phyloP scores from a whole-genome alignment of 2,329 filamentous ascomycete genomes.

The Westerdykella aurantiaca region DNA sequence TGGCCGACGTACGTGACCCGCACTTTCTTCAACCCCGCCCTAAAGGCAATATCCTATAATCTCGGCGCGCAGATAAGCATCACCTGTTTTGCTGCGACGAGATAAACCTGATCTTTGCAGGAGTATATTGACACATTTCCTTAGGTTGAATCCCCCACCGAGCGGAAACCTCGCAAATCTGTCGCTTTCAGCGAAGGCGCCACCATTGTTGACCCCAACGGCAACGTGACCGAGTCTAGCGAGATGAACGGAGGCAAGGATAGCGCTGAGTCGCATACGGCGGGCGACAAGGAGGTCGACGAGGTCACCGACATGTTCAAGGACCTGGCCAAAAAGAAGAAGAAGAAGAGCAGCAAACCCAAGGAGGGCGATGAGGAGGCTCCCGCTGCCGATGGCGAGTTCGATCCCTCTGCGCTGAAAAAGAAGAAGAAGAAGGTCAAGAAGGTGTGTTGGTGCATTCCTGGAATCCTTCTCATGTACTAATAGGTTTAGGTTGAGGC shows the following conservation, averaged over 20 bases:
- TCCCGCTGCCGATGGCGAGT: conserved; percentile 50
- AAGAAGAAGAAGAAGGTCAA: conserved; percentile 86
- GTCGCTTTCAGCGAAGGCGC: conserved; percentile 89
- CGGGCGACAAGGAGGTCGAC: conserved; percentile 53
- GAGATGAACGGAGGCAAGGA: conserved; percentile 68
- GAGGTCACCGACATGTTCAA: conserved; percentile 60
- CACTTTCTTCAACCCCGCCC: neutral
- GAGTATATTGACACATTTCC: conserved; percentile 1
- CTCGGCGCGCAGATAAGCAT: too few species aligned
- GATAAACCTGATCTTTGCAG: too few species aligned
- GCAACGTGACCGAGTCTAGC: conserved; percentile 71
- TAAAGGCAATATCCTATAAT: neutral
- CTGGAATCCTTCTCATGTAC: neutral
- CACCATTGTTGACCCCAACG: conserved; percentile 83
- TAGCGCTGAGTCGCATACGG: conserved; percentile 68
- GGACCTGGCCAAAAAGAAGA: conserved; percentile 69
- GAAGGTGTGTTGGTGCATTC: conserved; percentile 42
- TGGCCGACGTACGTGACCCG: conserved; percentile 45
- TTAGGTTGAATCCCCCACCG: conserved; percentile 42
- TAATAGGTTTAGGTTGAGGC: conserved; percentile 37
- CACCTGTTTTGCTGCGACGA: too few species aligned
- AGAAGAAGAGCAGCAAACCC: conserved; percentile 55
- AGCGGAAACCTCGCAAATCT: conserved; percentile 79
- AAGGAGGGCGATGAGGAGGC: conserved; percentile 54
- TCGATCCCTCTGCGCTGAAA: conserved; percentile 62